Base-by-base conservation (phyloP, 108 stramenopile genomes). In the Mediolabrus comicus region DNA sequence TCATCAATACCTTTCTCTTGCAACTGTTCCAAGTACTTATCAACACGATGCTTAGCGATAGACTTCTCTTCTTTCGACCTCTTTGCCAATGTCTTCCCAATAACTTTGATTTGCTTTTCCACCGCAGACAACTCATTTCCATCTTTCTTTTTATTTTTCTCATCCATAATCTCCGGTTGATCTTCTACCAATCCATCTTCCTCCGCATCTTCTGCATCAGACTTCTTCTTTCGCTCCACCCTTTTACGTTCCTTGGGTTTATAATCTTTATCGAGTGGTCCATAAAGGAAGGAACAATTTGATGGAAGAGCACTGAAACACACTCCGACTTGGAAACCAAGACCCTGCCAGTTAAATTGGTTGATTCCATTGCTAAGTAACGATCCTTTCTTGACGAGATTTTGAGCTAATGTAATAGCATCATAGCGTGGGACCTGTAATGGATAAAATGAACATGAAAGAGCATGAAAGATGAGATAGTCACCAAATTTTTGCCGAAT, bases 301-400 rank as follows among this genome's bases (percentile, higher is more conserved):
- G 80, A 71, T 22, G 95, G 95, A 30, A 91, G 61, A n/a, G 91
- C 59, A 51, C 89, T 89, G 84, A 91, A 93, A 63, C 92, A 93
- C 2, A 85, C 80, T 9, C 91, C 91, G 0, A 80, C 87, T 17
- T 91, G 84, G 14, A 58, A 65, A 0, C 91, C 90, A 27, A 96
- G 69, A 19, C 65, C 56, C 0, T 49, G 34, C 95, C 95, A 96
- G 52, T 89, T 70, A 67, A 96, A 96, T 30, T 79, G 58, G 12
- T 72, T 12, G 17, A 26, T 43, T 2, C 75, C 72, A 25, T 36
- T 54, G 1, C 63, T 52, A 12, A 67, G 79, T n/a, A 64, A 52
- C 19, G 73, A 68, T 17, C 74, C 80, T 63, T 88, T 84, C 57
- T 86, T 53, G 6, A 53, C 31, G 16, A 95, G 75, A 2, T 69